These are phyloP conservation scores for Rhypophila decipiens DNA, from an alignment of 495 filamentous ascomycete species.

Conservation along the genomic window DNA sequence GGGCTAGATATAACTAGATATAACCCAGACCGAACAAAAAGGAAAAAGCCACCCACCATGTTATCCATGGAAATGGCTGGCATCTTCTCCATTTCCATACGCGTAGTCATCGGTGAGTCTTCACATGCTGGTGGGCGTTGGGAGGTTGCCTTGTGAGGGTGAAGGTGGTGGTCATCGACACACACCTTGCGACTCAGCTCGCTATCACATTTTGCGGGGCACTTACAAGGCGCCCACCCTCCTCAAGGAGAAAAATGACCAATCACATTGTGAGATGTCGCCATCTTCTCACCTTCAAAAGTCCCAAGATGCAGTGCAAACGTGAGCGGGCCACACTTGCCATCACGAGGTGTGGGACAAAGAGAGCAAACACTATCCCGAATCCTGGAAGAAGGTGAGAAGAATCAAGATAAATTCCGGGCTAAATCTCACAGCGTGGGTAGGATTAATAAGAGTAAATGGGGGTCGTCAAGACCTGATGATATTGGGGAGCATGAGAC, in stretches of 20 bases:
- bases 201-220: slow-evolving; percentile 16
- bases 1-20: slow-evolving; percentile 3
- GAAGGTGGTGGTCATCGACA: slow-evolving; percentile 13
- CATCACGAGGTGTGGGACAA: neutral
- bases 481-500: no score
- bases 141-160: slow-evolving; percentile 16
- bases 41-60: slow-evolving; percentile 2
- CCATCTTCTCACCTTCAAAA: neutral
- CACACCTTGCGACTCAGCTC: slow-evolving; percentile 8
- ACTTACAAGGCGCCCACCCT: slow-evolving; percentile 13
- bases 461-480: neutral
- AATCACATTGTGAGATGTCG: no score
- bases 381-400: neutral
- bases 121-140: no score
- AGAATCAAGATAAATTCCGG: neutral
- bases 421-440: neutral
- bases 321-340: neutral
- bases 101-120: slow-evolving; percentile 18
- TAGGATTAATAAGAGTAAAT: neutral
- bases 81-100: slow-evolving; percentile 7
- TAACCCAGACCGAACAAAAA: neutral
- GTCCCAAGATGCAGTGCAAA: neutral
- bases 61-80: slow-evolving; percentile 6
- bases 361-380: neutral
- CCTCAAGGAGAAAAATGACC: neutral